Conservation (phyloP, 1,284 basidiomycete species). For the Ganoderma resinaceum region DNA sequence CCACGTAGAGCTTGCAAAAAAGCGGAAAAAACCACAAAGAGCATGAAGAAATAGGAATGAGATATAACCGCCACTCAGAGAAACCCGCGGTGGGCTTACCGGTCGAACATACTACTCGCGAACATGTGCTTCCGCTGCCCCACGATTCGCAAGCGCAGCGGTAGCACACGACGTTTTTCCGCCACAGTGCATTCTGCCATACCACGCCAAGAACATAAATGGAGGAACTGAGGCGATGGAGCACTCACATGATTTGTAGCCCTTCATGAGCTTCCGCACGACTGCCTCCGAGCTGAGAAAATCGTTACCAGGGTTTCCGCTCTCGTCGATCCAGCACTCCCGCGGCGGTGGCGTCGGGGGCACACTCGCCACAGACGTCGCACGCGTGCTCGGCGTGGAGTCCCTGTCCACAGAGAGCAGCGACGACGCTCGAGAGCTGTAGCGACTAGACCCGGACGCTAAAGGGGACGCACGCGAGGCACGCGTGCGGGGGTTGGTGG, state of each 20-base stretch:
- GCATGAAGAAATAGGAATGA: too few relatives aligned
- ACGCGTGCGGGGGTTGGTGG: constrained; percentile 32
- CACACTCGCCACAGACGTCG: constrained; percentile 39
- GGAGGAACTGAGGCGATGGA: background rate
- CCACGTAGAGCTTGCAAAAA: too few relatives aligned
- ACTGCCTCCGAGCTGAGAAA: constrained; percentile 69
- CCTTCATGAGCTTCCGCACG: constrained; percentile 63
- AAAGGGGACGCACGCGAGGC: constrained; percentile 32
- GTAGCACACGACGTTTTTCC: background rate
- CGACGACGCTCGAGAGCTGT: constrained; percentile 31
- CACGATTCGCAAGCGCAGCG: background rate
- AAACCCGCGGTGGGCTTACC: too few relatives aligned
- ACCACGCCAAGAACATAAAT: background rate
- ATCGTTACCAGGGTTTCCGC: constrained; percentile 55
- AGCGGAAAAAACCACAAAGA: too few relatives aligned
- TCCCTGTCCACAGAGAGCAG: constrained; percentile 20
- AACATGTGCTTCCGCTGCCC: background rate
- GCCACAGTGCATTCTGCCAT: background rate
- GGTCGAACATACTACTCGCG: background rate
- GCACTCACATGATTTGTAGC: constrained; percentile 69
- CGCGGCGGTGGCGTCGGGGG: constrained; percentile 43
- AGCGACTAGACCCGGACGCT: constrained; percentile 26
- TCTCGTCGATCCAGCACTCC: constrained; percentile 58
- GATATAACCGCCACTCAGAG: too few relatives aligned
- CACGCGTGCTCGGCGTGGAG: constrained; percentile 20